Conservation (phyloP, 305 asterid species). For the Fraxinus nigra region DNA sequence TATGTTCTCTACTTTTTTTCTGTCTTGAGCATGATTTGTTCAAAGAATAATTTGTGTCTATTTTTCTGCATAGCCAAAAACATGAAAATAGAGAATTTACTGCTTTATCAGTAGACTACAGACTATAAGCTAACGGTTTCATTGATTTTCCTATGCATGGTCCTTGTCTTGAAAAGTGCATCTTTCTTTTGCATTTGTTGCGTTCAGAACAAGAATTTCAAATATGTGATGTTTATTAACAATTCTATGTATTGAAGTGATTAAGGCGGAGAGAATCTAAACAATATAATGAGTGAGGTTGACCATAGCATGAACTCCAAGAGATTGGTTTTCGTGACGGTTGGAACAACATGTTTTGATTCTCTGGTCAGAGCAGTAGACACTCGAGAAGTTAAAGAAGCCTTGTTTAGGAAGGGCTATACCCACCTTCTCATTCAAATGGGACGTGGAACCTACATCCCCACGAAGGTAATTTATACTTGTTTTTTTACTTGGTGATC, state of each 20-base stretch:
- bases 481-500: background rate
- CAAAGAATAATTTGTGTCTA: background rate
- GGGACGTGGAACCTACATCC: constrained; percentile 84
- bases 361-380: constrained; percentile 78
- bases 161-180: background rate
- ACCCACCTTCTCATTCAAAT: constrained; percentile 76
- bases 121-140: background rate
- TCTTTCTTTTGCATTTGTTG: background rate
- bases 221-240: background rate
- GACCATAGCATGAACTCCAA: constrained; percentile 32
- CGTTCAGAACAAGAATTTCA: background rate
- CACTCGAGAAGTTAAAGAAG: constrained; percentile 55
- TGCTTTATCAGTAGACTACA: background rate
- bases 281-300: constrained; percentile 37
- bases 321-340: constrained; percentile 75
- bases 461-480: constrained; percentile 53
- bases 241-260: background rate
- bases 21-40: background rate
- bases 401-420: constrained; percentile 62
- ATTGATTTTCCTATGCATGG: constrained; percentile 11
- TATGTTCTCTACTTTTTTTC: background rate
- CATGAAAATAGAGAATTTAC: background rate
- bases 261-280: constrained; percentile 6
- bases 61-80: background rate
- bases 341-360: constrained; percentile 90